Evolutionary conservation across 495 filamentous ascomycete species (phyloP), one percentile per base, ranked within the genome.

Genomic region (Thermochaetoides thermophila): DNA sequence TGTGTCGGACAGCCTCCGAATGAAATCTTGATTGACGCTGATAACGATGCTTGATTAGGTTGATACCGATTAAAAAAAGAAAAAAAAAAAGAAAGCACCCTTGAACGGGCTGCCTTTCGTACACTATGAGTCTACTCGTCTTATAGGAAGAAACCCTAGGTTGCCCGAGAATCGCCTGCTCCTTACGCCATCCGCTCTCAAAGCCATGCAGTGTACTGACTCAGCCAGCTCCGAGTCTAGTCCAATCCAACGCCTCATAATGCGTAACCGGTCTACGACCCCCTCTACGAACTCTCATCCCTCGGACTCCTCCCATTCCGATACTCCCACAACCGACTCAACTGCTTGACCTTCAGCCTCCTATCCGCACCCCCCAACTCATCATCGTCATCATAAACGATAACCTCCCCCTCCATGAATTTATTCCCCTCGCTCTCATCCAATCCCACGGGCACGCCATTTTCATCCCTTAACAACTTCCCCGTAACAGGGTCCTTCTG

Each of bases 311-410:
- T 50, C 11, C 81, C 80, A 52, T 81, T 78, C 28, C 74, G 59
- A 49, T 85, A 85, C 50, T 62, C 49, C 81, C 81, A 85, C 21
- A 85, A 45, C 29, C 79, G 63, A 52, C 78, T 82, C 35, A 82
- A 53, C 42, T 82, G 71, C 51, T 69, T 81, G 2, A 84, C 74
- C 32, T 60, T 72, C 5, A 56, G 50, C 36, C 48, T 47, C 7
- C 21, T 31, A 45, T 7, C 49, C 37, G 26, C 56, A 48, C 9
- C 59, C 40, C 24, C 52, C 53, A 9, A 61, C 57, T 52, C 57
- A 32, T 52, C 53, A 7, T 53, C 57, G 16, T 52, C 48, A 10
- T 50, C 44, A 1, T 59, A 53, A 18, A 64, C 35, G 31, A 56
- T 44, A 17, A 76, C 55, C 27, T 61, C 52, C 38, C 57, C 61